These are phyloP conservation scores for Penicillium brasilianum DNA, from an alignment of 2,329 filamentous ascomycete species.

Conservation along the genomic window DNA sequence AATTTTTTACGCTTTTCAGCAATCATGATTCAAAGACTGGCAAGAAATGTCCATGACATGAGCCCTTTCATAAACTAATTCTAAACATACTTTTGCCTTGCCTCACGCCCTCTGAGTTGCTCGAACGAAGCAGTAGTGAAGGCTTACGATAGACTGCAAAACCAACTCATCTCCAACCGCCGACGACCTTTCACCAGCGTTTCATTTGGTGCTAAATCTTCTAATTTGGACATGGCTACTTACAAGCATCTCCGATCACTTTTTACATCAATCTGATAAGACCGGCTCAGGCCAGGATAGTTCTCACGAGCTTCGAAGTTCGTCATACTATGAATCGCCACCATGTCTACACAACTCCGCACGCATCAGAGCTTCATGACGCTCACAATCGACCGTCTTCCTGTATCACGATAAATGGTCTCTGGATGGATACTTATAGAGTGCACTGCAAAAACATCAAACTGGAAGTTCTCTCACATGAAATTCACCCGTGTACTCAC, in stretches of 20 bases:
- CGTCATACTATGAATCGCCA: conserved; percentile 29
- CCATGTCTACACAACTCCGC: conserved; percentile 16
- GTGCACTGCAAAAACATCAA: neutral
- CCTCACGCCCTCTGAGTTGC: conserved; percentile 21
- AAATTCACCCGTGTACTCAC: neutral
- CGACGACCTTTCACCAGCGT: conserved; percentile 2
- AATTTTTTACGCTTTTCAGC: conserved; percentile 30
- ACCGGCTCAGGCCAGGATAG: conserved; percentile 19
- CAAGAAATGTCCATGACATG: conserved; percentile 26
- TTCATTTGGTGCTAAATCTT: neutral
- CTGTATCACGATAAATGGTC: neutral
- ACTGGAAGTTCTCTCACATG: no score
- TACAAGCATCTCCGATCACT: conserved; percentile 20
- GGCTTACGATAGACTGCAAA: conserved; percentile 5
- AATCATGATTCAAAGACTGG: conserved; percentile 21
- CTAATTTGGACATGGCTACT: conserved; percentile 19
- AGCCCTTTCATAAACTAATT: conserved; percentile 30
- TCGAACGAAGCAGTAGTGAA: conserved; percentile 26
- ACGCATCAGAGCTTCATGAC: neutral
- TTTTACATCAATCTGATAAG: conserved; percentile 17
- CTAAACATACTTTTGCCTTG: conserved; percentile 31
- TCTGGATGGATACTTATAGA: neutral
- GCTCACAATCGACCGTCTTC: neutral
- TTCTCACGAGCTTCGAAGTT: conserved; percentile 27
- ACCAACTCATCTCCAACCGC: neutral